Conservation (phyloP, 2,329 filamentous ascomycete species). For the Exophiala spinifera region DNA sequence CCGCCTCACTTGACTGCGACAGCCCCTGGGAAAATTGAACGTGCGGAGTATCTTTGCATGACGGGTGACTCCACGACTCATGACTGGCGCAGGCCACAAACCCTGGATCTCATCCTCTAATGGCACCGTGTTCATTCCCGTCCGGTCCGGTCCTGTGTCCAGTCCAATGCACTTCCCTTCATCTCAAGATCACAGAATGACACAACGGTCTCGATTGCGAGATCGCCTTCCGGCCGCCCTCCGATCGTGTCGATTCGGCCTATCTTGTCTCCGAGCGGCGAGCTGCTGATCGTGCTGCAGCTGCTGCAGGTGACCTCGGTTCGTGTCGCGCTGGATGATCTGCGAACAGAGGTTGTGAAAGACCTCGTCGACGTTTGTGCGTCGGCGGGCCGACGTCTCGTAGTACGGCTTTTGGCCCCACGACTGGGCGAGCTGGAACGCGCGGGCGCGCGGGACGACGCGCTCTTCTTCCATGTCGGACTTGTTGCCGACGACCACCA, state of each 20-base stretch:
- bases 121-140: no score
- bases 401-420: conserved; percentile 90
- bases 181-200: conserved; percentile 33
- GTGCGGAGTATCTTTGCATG: no score
- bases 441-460: conserved; percentile 70
- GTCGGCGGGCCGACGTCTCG: conserved; percentile 77
- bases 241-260: conserved; percentile 35
- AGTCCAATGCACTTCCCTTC: no score
- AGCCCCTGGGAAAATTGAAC: no score
- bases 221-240: conserved; percentile 34
- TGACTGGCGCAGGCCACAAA: no score
- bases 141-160: no score
- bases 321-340: conserved; percentile 68
- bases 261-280: conserved; percentile 37
- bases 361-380: conserved; percentile 86
- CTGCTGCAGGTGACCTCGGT: conserved; percentile 38
- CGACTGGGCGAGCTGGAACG: conserved; percentile 78
- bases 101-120: no score
- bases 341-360: conserved; percentile 82
- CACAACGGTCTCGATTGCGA: conserved; percentile 35
- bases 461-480: conserved; percentile 85
- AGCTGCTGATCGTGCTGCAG: conserved; percentile 34
- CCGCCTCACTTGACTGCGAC: no score
- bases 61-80: no score
- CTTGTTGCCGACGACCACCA: conserved; percentile 92